Conservation (phyloP, 1,139 yeast species). For the Tardiomyces blankii region DNA sequence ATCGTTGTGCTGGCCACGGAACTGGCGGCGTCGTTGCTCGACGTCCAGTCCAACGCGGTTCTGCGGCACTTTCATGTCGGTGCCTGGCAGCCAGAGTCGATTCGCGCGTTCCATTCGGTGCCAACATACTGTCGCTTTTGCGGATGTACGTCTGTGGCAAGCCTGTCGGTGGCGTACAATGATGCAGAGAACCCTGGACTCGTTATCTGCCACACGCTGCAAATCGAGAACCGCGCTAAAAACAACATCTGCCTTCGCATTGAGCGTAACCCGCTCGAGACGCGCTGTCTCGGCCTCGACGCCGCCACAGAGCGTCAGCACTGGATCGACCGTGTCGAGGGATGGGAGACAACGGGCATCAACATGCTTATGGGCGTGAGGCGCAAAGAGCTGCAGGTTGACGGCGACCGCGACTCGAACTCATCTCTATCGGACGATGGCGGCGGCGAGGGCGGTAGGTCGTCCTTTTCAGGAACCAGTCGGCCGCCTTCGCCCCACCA, state of each 20-base stretch:
- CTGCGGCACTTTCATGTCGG: slow-evolving; percentile 48
- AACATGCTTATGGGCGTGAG: slow-evolving; percentile 69
- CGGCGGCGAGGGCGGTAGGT: not conserved
- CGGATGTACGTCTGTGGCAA: slow-evolving; percentile 73
- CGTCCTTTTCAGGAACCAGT: not conserved
- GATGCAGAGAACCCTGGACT: slow-evolving; percentile 42
- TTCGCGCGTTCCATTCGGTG: slow-evolving; percentile 66
- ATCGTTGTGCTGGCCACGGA: slow-evolving; percentile 19
- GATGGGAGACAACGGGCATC: slow-evolving; percentile 71
- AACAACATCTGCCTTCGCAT: slow-evolving; percentile 76
- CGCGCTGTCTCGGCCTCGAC: slow-evolving; percentile 76
- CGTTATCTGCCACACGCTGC: slow-evolving; percentile 61
- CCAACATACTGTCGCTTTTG: slow-evolving; percentile 87
- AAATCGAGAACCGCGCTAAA: slow-evolving; percentile 63
- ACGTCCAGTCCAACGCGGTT: slow-evolving; percentile 63
- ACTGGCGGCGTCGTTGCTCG: slow-evolving; percentile 36
- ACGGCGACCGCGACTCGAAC: not conserved
- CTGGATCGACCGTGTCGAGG: slow-evolving; percentile 54
- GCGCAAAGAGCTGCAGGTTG: slow-evolving; percentile 23
- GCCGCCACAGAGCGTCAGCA: slow-evolving; percentile 61
- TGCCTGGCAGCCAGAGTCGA: slow-evolving; percentile 46
- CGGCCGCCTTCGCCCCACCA: not conserved
- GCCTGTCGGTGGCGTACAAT: slow-evolving; percentile 62
- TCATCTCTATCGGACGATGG: not conserved
- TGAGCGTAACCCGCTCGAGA: slow-evolving; percentile 86